Percentiles rank a stretch among this genome's conserved stretches.
Evolutionary conservation across 768 basidiomycete genomes (phyloP).

Genomic region (Cystoderma amianthinum): DNA sequence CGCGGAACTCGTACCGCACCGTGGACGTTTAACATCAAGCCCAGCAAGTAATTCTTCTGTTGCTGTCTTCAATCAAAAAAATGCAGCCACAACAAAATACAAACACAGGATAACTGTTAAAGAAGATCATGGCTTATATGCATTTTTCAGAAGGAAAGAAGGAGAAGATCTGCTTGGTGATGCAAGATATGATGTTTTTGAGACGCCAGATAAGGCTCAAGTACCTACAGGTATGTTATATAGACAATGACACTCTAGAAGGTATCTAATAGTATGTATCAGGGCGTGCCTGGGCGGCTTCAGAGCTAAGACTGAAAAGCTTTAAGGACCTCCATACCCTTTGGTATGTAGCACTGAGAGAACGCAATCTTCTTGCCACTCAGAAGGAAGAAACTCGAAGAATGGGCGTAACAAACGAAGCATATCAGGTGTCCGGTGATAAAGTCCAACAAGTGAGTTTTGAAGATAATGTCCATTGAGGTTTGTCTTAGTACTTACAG

Average conservation of each 20-base stretch:
- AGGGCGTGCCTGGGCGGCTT: conserved; percentile 86
- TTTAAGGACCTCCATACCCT: conserved; percentile 92
- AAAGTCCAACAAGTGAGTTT: conserved; percentile 39
- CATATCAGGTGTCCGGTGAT: conserved; percentile 21
- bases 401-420: conserved; percentile 33
- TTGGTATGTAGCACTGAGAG: conserved; percentile 88
- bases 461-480: conserved; percentile 1
- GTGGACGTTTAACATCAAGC: no score
- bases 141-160: conserved; percentile 62
- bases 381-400: conserved; percentile 76
- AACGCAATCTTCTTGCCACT: conserved; percentile 86
- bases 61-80: no score
- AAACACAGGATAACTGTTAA: conserved; percentile 24
- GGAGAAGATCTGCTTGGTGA: conserved; percentile 34
- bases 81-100: conserved; percentile 6
- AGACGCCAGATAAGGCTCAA: conserved; percentile 23
- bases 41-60: no score
- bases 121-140: conserved; percentile 70
- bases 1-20: conserved; percentile 5
- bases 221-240: conserved; percentile 18
- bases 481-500: conserved; percentile 36
- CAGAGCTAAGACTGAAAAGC: conserved; percentile 83
- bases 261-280: conserved; percentile 7
- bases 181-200: conserved; percentile 44
- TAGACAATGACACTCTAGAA: background rate